Evolutionary conservation across 2,329 filamentous ascomycete genomes (phyloP).

Genomic region (Penicillium sp.): DNA sequence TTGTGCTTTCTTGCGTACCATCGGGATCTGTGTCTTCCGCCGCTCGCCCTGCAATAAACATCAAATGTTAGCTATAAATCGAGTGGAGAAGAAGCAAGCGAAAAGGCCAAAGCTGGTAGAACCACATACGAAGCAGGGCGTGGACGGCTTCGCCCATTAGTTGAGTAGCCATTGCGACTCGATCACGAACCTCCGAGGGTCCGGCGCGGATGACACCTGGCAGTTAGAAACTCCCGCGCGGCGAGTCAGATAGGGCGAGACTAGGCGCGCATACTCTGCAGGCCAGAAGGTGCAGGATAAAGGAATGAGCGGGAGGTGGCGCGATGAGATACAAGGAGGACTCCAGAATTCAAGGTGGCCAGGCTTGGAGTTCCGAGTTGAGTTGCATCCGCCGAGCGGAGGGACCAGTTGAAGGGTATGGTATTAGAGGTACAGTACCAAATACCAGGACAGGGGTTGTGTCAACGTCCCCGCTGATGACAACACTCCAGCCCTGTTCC

Average conservation of each 20-base stretch:
- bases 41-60: constrained; percentile 40
- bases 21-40: constrained; percentile 47
- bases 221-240: constrained; percentile 37
- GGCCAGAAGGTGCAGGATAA: background rate
- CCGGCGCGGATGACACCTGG: constrained; percentile 37
- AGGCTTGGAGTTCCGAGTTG: constrained; percentile 18
- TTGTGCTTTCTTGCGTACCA: constrained; percentile 41
- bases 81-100: background rate
- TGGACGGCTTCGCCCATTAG: constrained; percentile 44
- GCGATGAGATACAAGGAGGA: constrained; percentile 12
- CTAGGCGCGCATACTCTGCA: constrained; percentile 47
- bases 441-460: background rate
- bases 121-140: constrained; percentile 45
- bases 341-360: constrained; percentile 17
- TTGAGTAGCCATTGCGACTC: constrained; percentile 44
- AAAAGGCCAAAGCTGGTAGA: background rate
- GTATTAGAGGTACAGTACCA: constrained; percentile 23
- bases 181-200: constrained; percentile 31
- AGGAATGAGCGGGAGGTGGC: constrained; percentile 10
- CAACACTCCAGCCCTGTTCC: background rate
- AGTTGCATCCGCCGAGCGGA: constrained; percentile 28
- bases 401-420: constrained; percentile 19
- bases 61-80: constrained; percentile 27
- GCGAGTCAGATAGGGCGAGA: constrained; percentile 41
- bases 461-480: background rate